phyloP scores from a whole-genome alignment of 345 rosid species.

The Excoecaria agallocha region DNA sequence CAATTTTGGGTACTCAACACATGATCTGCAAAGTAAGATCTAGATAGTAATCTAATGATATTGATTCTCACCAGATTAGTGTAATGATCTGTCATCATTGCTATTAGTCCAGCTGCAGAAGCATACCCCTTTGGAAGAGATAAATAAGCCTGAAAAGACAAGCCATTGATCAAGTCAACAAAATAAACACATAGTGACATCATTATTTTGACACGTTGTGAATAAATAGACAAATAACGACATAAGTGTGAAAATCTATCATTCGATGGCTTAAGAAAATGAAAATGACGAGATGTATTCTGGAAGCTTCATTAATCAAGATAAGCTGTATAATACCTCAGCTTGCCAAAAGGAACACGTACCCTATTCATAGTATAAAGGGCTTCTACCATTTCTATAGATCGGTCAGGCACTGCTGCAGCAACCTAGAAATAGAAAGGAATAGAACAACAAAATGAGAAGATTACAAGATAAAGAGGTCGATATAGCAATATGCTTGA shows the following conservation, averaged over 20 bases:
- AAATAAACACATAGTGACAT: constrained; percentile 16
- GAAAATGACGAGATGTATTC: neutral
- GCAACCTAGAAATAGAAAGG: constrained; percentile 54
- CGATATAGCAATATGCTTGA: neutral
- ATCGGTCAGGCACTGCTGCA: constrained; percentile 57
- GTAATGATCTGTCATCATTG: constrained; percentile 90
- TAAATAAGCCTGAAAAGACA: constrained; percentile 68
- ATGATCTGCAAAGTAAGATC: constrained; percentile 8
- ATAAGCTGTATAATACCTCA: neutral
- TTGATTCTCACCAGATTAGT: constrained; percentile 51
- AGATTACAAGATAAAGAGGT: neutral
- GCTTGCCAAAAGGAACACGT: constrained; percentile 13
- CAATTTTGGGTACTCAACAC: neutral
- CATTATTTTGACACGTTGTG: constrained; percentile 2
- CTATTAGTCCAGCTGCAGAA: constrained; percentile 75
- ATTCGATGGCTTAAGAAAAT: neutral
- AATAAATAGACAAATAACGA: neutral
- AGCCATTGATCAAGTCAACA: constrained; percentile 7
- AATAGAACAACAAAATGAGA: neutral
- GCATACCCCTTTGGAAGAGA: constrained; percentile 88
- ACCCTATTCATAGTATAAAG: constrained; percentile 83
- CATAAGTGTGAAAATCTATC: neutral
- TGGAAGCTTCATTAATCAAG: constrained; percentile 1
- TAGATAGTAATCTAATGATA: constrained; percentile 1
- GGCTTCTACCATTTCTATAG: constrained; percentile 88